Conservation (phyloP, 208 protist genomes). For the Trypanosoma vivax region DNA sequence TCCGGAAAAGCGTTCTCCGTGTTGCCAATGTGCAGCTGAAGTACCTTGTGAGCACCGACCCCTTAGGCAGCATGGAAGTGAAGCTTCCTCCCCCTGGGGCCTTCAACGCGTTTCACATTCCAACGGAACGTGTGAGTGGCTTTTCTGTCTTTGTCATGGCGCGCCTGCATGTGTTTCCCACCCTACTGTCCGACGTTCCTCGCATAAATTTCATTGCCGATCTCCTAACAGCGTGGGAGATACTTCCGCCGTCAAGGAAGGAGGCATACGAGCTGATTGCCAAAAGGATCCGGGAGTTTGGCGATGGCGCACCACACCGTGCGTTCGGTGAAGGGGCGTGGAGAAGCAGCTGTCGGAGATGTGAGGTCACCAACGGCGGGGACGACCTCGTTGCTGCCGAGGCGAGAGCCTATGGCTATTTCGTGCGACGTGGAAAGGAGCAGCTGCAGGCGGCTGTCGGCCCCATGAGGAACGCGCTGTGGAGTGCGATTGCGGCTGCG, state of each 20-base stretch:
- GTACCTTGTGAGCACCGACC: conserved; percentile 54
- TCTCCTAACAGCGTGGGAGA: conserved; percentile 53
- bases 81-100: conserved; percentile 25
- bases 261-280: conserved; percentile 43
- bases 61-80: conserved; percentile 30
- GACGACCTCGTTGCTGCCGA: too few relatives aligned
- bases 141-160: conserved; percentile 76
- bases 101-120: conserved; percentile 45
- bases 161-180: conserved; percentile 37
- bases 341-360: conserved; percentile 4
- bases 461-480: too few relatives aligned
- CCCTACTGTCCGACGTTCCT: conserved; percentile 19
- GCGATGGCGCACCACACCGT: background rate
- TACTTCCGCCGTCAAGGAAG: conserved; percentile 52
- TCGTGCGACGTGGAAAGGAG: background rate
- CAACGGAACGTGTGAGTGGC: conserved; percentile 33
- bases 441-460: conserved; percentile 11
- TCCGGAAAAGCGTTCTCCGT: conserved; percentile 47
- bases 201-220: conserved; percentile 56
- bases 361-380: background rate
- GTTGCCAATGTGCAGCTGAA: conserved; percentile 42
- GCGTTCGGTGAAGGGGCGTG: background rate
- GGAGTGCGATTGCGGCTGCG: too few relatives aligned
- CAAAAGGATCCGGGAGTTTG: conserved; percentile 15
- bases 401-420: conserved; percentile 2